A percentile compares a stretch with the other conserved stretches of the same genome.
These are phyloP conservation scores for Amanita rubescens DNA, from an alignment of 768 basidiomycete species.

Conservation along the genomic window DNA sequence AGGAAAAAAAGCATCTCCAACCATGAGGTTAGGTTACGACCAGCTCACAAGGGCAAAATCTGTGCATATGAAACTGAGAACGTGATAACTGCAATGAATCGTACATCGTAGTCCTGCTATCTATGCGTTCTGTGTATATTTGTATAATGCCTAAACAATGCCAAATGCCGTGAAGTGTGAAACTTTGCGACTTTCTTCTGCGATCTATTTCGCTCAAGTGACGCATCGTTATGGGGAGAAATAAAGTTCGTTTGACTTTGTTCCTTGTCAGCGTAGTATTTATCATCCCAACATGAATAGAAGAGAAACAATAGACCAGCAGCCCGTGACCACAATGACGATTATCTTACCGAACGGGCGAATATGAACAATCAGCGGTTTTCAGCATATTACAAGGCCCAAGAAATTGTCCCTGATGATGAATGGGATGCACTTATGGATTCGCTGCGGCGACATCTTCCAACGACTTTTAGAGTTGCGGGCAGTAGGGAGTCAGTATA, in stretches of 20 bases:
- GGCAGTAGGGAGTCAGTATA: conserved; percentile 71
- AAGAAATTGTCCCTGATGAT: conserved; percentile 64
- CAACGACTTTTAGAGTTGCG: conserved; percentile 91
- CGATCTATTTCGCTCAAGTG: not conserved
- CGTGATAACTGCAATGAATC: not conserved
- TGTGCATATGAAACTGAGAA: conserved; percentile 60
- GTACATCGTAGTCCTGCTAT: no score
- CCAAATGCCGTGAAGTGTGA: not conserved
- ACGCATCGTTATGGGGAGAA: not conserved
- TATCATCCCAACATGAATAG: not conserved
- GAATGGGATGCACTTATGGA: conserved; percentile 78
- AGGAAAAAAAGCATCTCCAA: not conserved
- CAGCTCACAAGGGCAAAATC: conserved; percentile 78
- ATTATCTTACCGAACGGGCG: not conserved
- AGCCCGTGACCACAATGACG: not conserved
- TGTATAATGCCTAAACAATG: not conserved
- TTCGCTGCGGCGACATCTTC: conserved; percentile 62
- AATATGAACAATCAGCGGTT: conserved; percentile 65
- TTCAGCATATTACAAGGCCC: conserved; percentile 62
- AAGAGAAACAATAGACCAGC: not conserved
- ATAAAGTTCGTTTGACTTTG: not conserved
- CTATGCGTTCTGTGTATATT: not conserved
- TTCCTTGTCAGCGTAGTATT: not conserved
- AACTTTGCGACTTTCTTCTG: not conserved
- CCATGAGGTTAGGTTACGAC: conserved; percentile 57